Evolutionary conservation across 1,139 yeast species (phyloP).

Genomic region (Sugiyamaella pinicola): DNA sequence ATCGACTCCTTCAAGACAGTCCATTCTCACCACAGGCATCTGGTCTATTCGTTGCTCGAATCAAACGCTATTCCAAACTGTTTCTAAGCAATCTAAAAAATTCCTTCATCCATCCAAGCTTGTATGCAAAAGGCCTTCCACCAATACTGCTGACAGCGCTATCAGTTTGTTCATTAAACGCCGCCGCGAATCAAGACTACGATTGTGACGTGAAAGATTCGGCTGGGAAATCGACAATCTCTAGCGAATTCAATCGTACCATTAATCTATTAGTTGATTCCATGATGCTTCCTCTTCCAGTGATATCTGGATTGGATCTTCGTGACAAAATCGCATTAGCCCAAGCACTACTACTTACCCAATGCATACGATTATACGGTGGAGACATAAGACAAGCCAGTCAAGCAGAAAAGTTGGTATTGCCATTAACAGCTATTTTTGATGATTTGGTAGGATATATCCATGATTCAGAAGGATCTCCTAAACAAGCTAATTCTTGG

Average conservation of each 20-base stretch:
- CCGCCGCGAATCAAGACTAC: not conserved
- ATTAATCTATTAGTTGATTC: constrained; percentile 16
- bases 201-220: not conserved
- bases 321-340: constrained; percentile 24
- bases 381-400: constrained; percentile 20
- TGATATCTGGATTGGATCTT: not conserved
- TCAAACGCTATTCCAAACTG: constrained; percentile 25
- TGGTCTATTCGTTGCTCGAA: constrained; percentile 17
- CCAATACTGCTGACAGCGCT: constrained; percentile 22
- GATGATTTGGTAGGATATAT: constrained; percentile 24
- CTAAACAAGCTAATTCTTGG: constrained; percentile 1
- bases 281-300: constrained; percentile 8
- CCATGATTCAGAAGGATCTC: not conserved
- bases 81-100: constrained; percentile 20
- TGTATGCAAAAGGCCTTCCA: constrained; percentile 23
- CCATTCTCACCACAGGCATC: constrained; percentile 3
- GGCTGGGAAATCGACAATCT: not conserved
- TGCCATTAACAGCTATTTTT: constrained; percentile 16
- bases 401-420: constrained; percentile 16
- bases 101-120: constrained; percentile 25
- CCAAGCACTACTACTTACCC: constrained; percentile 24
- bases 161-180: constrained; percentile 22
- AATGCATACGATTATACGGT: constrained; percentile 22
- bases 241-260: constrained; percentile 7
- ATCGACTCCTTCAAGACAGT: not conserved